Conservation (phyloP, 2,329 filamentous ascomycete genomes). For the Botrytis medusae region DNA sequence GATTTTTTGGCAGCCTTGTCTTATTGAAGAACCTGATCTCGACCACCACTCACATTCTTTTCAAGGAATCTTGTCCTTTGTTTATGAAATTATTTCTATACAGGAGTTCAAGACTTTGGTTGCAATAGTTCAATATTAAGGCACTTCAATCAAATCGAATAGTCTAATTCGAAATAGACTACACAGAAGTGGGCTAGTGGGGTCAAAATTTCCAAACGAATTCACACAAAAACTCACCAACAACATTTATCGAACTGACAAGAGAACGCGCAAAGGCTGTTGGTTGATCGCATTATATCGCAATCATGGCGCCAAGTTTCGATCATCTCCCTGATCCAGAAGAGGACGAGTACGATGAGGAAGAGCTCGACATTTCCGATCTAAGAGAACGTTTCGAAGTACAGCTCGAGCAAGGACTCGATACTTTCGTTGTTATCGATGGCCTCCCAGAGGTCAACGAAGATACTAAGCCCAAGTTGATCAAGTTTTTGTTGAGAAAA, state of each 20-base stretch:
- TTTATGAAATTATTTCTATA: background rate
- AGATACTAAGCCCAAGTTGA: constrained; percentile 88
- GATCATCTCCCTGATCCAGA: constrained; percentile 90
- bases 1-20: constrained; percentile 19
- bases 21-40: constrained; percentile 2
- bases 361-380: constrained; percentile 94
- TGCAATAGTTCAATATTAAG: constrained; percentile 1
- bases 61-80: constrained; percentile 12
- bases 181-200: constrained; percentile 22
- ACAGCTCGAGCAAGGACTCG: constrained; percentile 90
- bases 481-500: constrained; percentile 96
- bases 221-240: constrained; percentile 23
- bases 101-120: background rate
- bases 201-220: constrained; percentile 24
- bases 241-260: constrained; percentile 18
- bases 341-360: constrained; percentile 81
- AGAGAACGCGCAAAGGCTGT: constrained; percentile 21
- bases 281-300: constrained; percentile 29
- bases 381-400: constrained; percentile 93
- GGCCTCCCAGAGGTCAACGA: constrained; percentile 86
- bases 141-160: constrained; percentile 1
- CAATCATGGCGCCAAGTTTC: constrained; percentile 88
- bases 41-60: constrained; percentile 14
- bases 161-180: constrained; percentile 12
- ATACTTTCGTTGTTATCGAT: constrained; percentile 95